Conservation (phyloP, 2,329 filamentous ascomycete genomes). For the Sarocladiaceae sp. region DNA sequence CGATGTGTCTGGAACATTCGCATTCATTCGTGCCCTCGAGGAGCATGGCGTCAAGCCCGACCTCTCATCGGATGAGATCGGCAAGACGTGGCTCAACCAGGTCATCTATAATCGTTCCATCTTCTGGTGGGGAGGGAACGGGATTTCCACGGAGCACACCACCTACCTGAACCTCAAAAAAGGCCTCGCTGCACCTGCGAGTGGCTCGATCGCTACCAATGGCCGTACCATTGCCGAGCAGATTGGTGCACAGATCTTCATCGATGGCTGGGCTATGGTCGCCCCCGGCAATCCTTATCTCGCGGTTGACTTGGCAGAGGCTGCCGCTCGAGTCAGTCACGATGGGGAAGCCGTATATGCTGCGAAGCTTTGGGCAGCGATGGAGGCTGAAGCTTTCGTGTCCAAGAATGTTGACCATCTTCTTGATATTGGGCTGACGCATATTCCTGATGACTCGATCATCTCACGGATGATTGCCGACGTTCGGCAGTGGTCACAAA, state of each 20-base stretch:
- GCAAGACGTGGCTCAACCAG: slow-evolving; percentile 14
- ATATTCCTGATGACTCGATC: no score
- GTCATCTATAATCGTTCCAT: slow-evolving; percentile 18
- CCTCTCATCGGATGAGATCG: slow-evolving; percentile 11
- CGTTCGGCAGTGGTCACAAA: no score
- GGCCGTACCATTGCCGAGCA: slow-evolving; percentile 27
- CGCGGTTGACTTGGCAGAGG: slow-evolving; percentile 24
- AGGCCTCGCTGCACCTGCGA: slow-evolving; percentile 26
- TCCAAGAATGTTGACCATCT: no score
- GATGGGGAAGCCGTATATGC: slow-evolving; percentile 31
- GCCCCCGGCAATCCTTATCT: slow-evolving; percentile 22
- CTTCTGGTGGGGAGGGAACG: slow-evolving; percentile 32
- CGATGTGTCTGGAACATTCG: slow-evolving; percentile 28
- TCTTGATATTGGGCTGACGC: no score
- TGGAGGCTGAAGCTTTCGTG: no score
- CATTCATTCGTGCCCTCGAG: slow-evolving; percentile 28
- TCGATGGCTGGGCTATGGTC: slow-evolving; percentile 30
- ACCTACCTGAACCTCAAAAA: slow-evolving; percentile 30
- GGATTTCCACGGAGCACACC: slow-evolving; percentile 32
- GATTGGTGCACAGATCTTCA: slow-evolving; percentile 33
- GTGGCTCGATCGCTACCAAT: slow-evolving; percentile 19
- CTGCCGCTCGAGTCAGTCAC: slow-evolving; percentile 29
- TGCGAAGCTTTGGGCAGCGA: slow-evolving; percentile 30
- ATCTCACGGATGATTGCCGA: no score
- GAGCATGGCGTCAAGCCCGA: slow-evolving; percentile 18